Base-by-base conservation (phyloP, 2,329 filamentous ascomycete species). In the Cercospora zeae-maydis region DNA sequence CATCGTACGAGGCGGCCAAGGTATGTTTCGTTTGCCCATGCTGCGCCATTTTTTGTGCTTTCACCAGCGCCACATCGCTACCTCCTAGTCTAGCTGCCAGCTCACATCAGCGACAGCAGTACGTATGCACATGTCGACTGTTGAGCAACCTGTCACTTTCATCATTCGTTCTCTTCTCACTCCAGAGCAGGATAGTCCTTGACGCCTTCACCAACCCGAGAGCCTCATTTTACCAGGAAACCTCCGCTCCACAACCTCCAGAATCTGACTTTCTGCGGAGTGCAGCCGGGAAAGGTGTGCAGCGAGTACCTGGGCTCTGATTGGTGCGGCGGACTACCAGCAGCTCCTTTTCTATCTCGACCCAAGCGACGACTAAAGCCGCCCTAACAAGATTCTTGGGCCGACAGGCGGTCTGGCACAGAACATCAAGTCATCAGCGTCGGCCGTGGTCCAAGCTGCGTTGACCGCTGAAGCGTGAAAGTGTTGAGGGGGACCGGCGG, bases 1-100 rank as follows among this genome's bases (percentile, higher is more conserved):
- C 11, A 37, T 55, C 52, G 31, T 55, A 55, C 52, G 52, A 55
- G 30, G 37, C 52, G 27, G 52, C 52, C 42, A 47, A 47, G 39
- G 21, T 47, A 13, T 34, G 4, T 10, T 45, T 45, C 39, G n/a
- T 19, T 3, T 21, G 39, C 39, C 21, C 39, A 27, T 49, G 33
- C 13, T 34, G 52, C 52, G 19, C 36, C 19, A 36, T 55, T 55
- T 55, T 55, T n/a, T 8, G 19, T 55, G 52, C 36, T 36, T 36
- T 14, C 52, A 21, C 7, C 31, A 55, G 31, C 19, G 33, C 36
- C 52, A 37, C 19, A 55, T 27, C 24, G 6, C 24, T 27, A 6
- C 6, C 11, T n/a, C n/a, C n/a, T n/a, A n/a, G n/a, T n/a, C n/a
- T 24, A 55, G 31, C 52, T 55, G 36, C 16, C 27, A 8, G 31